These are phyloP conservation scores for Amesomyces nigricolor DNA, from an alignment of 2,329 filamentous ascomycete species.

Conservation along the genomic window DNA sequence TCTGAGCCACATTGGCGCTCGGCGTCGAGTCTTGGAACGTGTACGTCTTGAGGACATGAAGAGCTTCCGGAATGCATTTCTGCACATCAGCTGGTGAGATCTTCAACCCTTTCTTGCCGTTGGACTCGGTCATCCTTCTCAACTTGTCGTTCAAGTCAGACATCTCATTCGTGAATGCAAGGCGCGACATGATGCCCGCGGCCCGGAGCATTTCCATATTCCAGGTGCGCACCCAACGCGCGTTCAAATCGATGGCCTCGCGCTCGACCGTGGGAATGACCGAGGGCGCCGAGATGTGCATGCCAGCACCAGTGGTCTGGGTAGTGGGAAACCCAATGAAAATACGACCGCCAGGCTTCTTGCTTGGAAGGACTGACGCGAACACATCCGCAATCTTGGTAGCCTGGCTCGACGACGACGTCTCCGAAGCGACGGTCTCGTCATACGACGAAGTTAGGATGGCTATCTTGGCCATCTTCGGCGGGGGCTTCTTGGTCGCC, in stretches of 20 bases:
- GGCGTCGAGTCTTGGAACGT: slow-evolving; percentile 87
- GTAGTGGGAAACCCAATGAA: slow-evolving; percentile 98
- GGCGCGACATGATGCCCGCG: slow-evolving; percentile 80
- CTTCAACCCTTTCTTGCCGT: slow-evolving; percentile 39
- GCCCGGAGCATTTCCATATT: slow-evolving; percentile 89
- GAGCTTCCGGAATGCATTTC: slow-evolving; percentile 67
- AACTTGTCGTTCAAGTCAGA: slow-evolving; percentile 61
- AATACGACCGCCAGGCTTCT: slow-evolving; percentile 73
- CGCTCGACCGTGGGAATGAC: slow-evolving; percentile 96
- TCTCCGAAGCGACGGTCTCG: slow-evolving; percentile 63
- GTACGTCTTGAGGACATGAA: slow-evolving; percentile 82
- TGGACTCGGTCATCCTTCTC: slow-evolving; percentile 32
- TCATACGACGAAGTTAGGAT: slow-evolving; percentile 90
- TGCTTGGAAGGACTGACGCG: slow-evolving; percentile 80
- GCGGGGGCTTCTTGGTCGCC: slow-evolving; percentile 94
- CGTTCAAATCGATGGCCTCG: slow-evolving; percentile 94
- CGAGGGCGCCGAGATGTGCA: slow-evolving; percentile 92
- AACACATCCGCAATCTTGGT: slow-evolving; percentile 72
- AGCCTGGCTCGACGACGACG: slow-evolving; percentile 42
- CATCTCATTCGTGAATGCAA: slow-evolving; percentile 89
- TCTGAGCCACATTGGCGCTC: slow-evolving; percentile 72
- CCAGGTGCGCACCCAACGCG: slow-evolving; percentile 90
- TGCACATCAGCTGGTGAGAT: slow-evolving; percentile 59
- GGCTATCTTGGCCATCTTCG: slow-evolving; percentile 77
- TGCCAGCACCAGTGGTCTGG: slow-evolving; percentile 88